Evolutionary conservation across 345 rosid genomes (phyloP).

Genomic region (Anastatica hierochuntica): DNA sequence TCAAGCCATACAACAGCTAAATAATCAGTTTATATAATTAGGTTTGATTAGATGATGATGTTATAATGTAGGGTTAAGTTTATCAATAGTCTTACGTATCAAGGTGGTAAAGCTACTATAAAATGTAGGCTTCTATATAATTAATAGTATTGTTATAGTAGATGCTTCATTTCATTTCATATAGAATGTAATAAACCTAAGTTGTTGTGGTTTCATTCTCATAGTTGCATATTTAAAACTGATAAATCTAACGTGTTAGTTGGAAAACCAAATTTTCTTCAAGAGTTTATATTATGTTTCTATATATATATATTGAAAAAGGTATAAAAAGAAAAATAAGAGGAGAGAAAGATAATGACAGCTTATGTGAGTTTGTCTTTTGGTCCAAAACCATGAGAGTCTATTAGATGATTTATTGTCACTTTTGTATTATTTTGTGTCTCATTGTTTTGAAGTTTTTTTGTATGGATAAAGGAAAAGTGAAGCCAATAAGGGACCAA

Average conservation of each 20-base stretch:
- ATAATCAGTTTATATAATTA: too few species aligned
- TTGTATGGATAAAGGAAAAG: constrained; percentile 9
- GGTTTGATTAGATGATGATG: constrained; percentile 7
- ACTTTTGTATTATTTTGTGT: constrained; percentile 10
- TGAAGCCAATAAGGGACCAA: constrained; percentile 18
- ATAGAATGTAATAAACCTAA: constrained; percentile 7
- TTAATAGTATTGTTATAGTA: background rate
- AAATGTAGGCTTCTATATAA: background rate
- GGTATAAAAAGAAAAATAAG: background rate
- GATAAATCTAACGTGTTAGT: constrained; percentile 17
- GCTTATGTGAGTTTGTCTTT: constrained; percentile 24
- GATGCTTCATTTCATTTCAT: constrained; percentile 9
- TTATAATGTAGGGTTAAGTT: constrained; percentile 11
- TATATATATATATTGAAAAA: background rate
- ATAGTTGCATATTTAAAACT: constrained; percentile 4
- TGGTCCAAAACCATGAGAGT: constrained; percentile 13
- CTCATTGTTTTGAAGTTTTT: constrained; percentile 4
- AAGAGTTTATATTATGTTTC: background rate
- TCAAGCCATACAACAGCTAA: background rate
- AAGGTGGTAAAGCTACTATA: background rate
- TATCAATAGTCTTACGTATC: background rate
- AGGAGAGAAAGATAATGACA: constrained; percentile 9
- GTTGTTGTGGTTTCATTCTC: constrained; percentile 20
- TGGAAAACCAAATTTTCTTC: constrained; percentile 12
- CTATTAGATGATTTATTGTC: constrained; percentile 7